Conservation (phyloP, 208 protist genomes). For the Strigomonas culicis region DNA sequence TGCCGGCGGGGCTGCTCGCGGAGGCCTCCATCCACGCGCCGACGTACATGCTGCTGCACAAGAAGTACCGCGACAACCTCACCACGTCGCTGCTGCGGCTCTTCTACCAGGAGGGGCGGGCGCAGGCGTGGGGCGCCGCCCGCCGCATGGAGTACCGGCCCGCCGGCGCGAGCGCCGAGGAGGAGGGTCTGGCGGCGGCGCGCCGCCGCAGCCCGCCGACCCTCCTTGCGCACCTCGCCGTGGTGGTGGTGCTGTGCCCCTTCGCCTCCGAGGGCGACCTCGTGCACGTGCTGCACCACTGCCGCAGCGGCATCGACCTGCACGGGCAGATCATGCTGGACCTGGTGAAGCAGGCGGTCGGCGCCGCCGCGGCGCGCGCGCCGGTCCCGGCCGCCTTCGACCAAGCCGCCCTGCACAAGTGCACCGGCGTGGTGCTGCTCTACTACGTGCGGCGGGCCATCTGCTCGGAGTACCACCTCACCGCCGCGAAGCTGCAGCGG, state of each 20-base stretch:
- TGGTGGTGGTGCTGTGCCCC: slow-evolving; percentile 45
- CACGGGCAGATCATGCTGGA: slow-evolving; percentile 48
- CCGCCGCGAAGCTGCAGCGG: slow-evolving; percentile 22
- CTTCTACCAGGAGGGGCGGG: slow-evolving; percentile 65
- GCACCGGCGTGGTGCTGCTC: slow-evolving; percentile 48
- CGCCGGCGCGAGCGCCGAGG: background rate
- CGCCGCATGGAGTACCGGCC: slow-evolving; percentile 10
- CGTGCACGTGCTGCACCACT: slow-evolving; percentile 47
- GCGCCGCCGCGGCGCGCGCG: background rate
- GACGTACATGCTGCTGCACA: slow-evolving; percentile 49
- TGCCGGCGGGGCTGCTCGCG: background rate
- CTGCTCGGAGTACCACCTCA: slow-evolving; percentile 37
- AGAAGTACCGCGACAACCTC: slow-evolving; percentile 49
- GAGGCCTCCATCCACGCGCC: slow-evolving; percentile 31
- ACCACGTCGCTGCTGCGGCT: slow-evolving; percentile 52
- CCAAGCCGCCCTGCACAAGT: slow-evolving; percentile 33
- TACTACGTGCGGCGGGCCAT: slow-evolving; percentile 34
- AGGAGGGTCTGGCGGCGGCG: slow-evolving; percentile 5
- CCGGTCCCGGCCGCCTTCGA: slow-evolving; percentile 1
- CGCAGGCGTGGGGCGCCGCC: slow-evolving; percentile 37
- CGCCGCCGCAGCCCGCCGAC: slow-evolving; percentile 27
- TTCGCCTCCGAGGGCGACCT: slow-evolving; percentile 60
- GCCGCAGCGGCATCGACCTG: slow-evolving; percentile 54
- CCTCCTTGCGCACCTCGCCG: slow-evolving; percentile 54
- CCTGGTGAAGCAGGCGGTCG: slow-evolving; percentile 10